Conservation (phyloP, 257 asterid genomes). For the Haberlea rhodopensis region DNA sequence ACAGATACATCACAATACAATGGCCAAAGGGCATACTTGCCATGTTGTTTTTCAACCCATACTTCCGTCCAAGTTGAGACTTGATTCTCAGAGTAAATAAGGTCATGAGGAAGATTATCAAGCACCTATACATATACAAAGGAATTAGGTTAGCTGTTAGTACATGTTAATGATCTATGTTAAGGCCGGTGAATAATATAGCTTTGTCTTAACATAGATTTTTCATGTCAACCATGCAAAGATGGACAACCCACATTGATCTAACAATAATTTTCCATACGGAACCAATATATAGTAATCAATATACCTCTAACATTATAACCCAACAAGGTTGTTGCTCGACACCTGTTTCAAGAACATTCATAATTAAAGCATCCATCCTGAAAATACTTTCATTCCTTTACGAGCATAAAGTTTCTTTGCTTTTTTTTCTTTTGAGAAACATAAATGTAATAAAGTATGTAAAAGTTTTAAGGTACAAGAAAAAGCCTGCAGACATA, state of each 20-base stretch:
- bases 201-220: neutral
- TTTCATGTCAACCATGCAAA: slow-evolving; percentile 20
- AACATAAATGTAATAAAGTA: slow-evolving; percentile 13
- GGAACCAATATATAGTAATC: too few species aligned
- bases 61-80: slow-evolving; percentile 94
- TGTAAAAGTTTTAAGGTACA: slow-evolving; percentile 21
- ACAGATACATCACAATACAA: neutral
- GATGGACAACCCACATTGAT: neutral
- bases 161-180: neutral
- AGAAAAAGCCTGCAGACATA: slow-evolving; percentile 23
- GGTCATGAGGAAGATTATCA: slow-evolving; percentile 99
- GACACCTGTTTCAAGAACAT: slow-evolving; percentile 55
- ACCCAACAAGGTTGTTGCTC: slow-evolving; percentile 96
- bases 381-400: neutral
- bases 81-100: slow-evolving; percentile 76
- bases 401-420: neutral
- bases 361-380: slow-evolving; percentile 13
- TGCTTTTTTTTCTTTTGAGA: neutral
- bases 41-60: slow-evolving; percentile 71
- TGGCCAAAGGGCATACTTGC: slow-evolving; percentile 38
- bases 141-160: slow-evolving; percentile 2
- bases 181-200: slow-evolving; percentile 1
- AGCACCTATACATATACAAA: slow-evolving; percentile 56
- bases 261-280: slow-evolving; percentile 15
- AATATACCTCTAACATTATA: slow-evolving; percentile 87